Base-by-base conservation (phyloP, 176 grass and related monocot species). In the Phoenix roebelenii region DNA sequence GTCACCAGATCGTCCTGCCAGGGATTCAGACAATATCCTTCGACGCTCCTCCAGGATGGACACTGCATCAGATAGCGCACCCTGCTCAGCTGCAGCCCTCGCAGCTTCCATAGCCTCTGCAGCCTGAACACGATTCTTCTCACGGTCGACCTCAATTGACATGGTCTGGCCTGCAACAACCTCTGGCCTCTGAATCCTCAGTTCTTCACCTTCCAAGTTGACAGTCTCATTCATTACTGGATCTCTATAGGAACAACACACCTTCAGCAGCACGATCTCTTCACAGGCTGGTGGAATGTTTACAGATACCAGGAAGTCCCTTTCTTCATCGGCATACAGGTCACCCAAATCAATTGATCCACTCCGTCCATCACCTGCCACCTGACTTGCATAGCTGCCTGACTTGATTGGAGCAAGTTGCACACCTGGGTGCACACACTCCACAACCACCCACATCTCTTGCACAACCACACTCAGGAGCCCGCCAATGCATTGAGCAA, bases 401-500 rank as follows among this genome's bases (percentile, higher is more conserved):
- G 87, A 85, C 83, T 83, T 91, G 15, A 97, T 84, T 39, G 80
- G 76, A 62, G 58, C 60, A 17, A 97, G 64, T 62, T 79, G 74
- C 64, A 97, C 84, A 56, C 75, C 66, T 75, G 73, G 59, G 64
- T 97, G 69, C 66, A 80, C 54, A 59, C 81, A 87, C 26, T 90
- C 72, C 69, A 91, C 65, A 26, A 18, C 54, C 61, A 97, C 69
- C 4, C 12, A 50, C 87, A 91, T 83, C 55, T 82, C 76, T 60
- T 88, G 87, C 32, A 88, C 79, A 18, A 80, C 79, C 52, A 97
- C 76, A 58, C 87, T 97, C 72, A 91, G 81, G 72, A 97, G 92
- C 66, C 93, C 87, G 51, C 87, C 87, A 44, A 97, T 97, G 57
- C 93, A 97, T 54, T 97, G 93, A 66, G 93, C 93, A 76, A 97